Conservation (phyloP, 805 yeast species). For the Candida bentonensis region DNA sequence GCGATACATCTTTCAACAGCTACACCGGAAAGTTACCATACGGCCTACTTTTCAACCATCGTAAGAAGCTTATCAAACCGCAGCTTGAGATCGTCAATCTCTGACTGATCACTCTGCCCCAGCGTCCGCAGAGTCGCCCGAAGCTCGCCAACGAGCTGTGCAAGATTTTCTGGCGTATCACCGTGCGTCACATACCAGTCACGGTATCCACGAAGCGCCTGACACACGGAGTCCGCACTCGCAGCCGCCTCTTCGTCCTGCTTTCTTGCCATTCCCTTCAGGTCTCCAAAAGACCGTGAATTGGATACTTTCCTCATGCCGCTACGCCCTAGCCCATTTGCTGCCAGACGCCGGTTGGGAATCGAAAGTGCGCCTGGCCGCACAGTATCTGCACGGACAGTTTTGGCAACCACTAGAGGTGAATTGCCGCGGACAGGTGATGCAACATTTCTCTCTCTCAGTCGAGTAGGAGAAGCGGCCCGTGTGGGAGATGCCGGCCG, state of each 20-base stretch:
- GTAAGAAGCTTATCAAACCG: background rate
- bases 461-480: no score
- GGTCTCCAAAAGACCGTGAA: background rate
- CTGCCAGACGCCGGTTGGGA: background rate
- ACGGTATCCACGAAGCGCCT: background rate
- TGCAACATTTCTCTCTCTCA: no score
- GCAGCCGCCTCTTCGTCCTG: background rate
- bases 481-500: no score
- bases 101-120: background rate
- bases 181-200: constrained; percentile 1
- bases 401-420: no score
- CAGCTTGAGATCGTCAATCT: background rate
- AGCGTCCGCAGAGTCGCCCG: background rate
- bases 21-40: no score
- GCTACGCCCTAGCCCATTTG: constrained; percentile 1
- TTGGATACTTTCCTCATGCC: constrained; percentile 1
- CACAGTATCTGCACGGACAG: no score
- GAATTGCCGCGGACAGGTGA: no score
- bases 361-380: no score
- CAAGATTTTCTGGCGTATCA: background rate
- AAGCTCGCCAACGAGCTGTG: background rate
- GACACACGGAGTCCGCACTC: background rate
- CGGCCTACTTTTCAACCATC: background rate
- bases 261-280: background rate
- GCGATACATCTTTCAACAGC: no score